A percentile compares a stretch with the other conserved stretches of the same genome.
These are phyloP conservation scores for Nakazawaea anatomiae DNA, from an alignment of 805 yeast genomes.

Conservation along the genomic window DNA sequence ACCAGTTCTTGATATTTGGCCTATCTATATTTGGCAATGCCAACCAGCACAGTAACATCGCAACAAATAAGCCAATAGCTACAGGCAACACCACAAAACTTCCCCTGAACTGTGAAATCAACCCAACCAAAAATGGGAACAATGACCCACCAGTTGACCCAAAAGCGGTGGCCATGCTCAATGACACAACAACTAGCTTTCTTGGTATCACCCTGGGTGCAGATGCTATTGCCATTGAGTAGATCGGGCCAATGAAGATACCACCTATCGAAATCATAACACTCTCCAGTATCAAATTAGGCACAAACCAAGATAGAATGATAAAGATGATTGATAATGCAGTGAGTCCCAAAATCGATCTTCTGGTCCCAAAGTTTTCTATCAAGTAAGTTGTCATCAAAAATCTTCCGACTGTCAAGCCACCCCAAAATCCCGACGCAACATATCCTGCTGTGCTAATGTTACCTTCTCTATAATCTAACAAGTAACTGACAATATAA, in stretches of 20 bases:
- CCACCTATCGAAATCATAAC: conserved; percentile 47
- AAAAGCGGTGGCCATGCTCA: conserved; percentile 47
- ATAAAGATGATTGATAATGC: conserved; percentile 31
- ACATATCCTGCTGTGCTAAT: conserved; percentile 49
- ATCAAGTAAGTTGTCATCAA: conserved; percentile 35
- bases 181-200: conserved; percentile 41
- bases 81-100: conserved; percentile 45
- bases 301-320: conserved; percentile 42
- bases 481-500: conserved; percentile 61
- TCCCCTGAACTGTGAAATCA: conserved; percentile 38
- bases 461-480: conserved; percentile 47
- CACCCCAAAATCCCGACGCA: conserved; percentile 71
- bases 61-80: conserved; percentile 29
- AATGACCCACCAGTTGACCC: conserved; percentile 54
- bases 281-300: conserved; percentile 38
- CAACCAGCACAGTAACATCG: conserved; percentile 35
- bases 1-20: conserved; percentile 16
- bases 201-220: conserved; percentile 40
- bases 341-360: conserved; percentile 33
- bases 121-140: conserved; percentile 49
- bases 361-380: conserved; percentile 33
- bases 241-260: conserved; percentile 60
- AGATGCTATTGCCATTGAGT: conserved; percentile 41
- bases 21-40: conserved; percentile 38
- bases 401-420: conserved; percentile 60